phyloP scores from a whole-genome alignment of 495 filamentous ascomycete genomes.

The Penicillium canariense region DNA sequence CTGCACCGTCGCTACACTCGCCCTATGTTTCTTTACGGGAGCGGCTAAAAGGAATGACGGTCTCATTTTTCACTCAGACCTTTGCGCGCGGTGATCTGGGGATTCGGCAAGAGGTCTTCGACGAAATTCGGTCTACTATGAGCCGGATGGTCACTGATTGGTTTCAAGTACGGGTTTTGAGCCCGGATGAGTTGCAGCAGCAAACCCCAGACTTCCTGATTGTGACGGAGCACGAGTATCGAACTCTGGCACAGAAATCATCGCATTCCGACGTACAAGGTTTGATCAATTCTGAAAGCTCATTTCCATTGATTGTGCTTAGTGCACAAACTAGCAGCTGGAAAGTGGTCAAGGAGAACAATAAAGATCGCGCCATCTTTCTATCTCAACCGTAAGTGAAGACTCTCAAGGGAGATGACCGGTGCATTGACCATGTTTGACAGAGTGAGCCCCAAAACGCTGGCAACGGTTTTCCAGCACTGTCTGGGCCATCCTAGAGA shows the following conservation, averaged over 20 bases:
- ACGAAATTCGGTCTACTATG: slow-evolving; percentile 16
- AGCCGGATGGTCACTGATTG: slow-evolving; percentile 28
- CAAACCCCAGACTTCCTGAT: slow-evolving; percentile 19
- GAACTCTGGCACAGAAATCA: slow-evolving; percentile 4
- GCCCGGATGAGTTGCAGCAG: slow-evolving; percentile 23
- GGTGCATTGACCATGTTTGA: background rate
- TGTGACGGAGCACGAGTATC: slow-evolving; percentile 25
- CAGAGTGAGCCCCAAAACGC: slow-evolving; percentile 25
- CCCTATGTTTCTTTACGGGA: slow-evolving; percentile 10
- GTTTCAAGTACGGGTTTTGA: slow-evolving; percentile 33
- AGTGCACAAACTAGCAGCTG: slow-evolving; percentile 19
- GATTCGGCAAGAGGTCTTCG: slow-evolving; percentile 14
- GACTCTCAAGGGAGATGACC: background rate
- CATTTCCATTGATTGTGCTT: slow-evolving; percentile 22
- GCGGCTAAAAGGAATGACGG: slow-evolving; percentile 21
- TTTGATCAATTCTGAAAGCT: slow-evolving; percentile 8
- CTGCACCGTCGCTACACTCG: background rate
- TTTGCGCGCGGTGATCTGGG: slow-evolving; percentile 12
- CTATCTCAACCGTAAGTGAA: slow-evolving; percentile 26
- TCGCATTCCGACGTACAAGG: slow-evolving; percentile 6
- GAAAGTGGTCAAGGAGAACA: slow-evolving; percentile 16
- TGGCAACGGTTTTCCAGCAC: slow-evolving; percentile 21
- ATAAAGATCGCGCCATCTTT: slow-evolving; percentile 20
- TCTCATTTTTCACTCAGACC: slow-evolving; percentile 23
- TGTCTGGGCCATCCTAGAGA: slow-evolving; percentile 9